Base-by-base conservation (phyloP, 371 early-diverging fungal genomes). In the Choanephora cucurbitarum region DNA sequence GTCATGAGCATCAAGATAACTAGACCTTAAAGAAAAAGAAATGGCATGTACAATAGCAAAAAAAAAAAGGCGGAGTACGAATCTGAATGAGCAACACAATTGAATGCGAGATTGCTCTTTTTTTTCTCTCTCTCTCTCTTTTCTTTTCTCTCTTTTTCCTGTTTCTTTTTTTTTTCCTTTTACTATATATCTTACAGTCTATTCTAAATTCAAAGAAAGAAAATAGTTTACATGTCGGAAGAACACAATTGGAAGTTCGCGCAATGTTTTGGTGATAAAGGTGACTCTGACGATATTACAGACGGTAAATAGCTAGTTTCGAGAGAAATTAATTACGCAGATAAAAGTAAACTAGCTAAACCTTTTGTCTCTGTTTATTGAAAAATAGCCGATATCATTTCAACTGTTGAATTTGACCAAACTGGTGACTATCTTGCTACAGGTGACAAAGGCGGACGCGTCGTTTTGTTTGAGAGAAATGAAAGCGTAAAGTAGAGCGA, bases 231-330 rank as follows among this genome's bases (percentile, higher is more conserved):
- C 28, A 37, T 37, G 37, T 9, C 37, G 14, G 37, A 37, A 40
- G 92, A 92, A 62, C 75, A 81, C 62, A 83, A 85, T 33, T 97
- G 97, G 97, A 93, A 89, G 69, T 97, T 97, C 75, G 93, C 97
- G 44, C 98, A 97, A 75, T 97, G 97, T 79, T 98, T 98, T 84
- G 98, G 98, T 57, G 98, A 98, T 77, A 98, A 98, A 74, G 94
- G 95, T 44, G 98, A 98, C 53, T 87, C 94, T 51, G 94, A 95
- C 56, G 98, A 97, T 78, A 92, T 98, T 55, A 96, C 97, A 34
- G 98, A 97, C 87, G 97, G 97, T 95, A 86, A 22, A 42, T 3
- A 44, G 28, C 28, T 28, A 28, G n/a, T 28, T 28, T 28, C 28
- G 28, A 28, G 14, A 45, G 19, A 43, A 28, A 19, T n/a, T 6